Base-by-base conservation (phyloP, 371 early-diverging fungal species). In the Saksenaea vasiformis region DNA sequence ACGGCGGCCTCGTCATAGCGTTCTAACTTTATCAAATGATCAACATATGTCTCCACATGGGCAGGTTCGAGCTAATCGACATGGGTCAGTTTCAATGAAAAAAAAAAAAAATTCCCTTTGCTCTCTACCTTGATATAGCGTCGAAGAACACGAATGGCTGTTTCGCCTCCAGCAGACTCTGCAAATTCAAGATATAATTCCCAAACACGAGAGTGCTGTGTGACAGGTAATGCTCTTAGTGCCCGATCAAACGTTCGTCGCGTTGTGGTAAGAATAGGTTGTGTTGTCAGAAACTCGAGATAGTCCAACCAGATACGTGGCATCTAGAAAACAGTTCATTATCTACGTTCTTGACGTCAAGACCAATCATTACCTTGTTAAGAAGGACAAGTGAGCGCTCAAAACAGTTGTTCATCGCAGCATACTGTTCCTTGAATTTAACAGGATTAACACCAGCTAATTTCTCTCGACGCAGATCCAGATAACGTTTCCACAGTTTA, bases 151-250 rank as follows among this genome's bases (percentile, higher is more conserved):
- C 91, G 81, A 27, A 93, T 81, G 3, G 92, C 91, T 0, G 94
- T 91, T 66, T 93, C 90, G 0, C 96, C 95, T 15, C 96, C 91
- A 31, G 90, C 85, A 24, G 78, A 69, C 51, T 85, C 77, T 5
- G 94, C 94, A 82, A 95, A 96, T 59, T 80, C 67, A 44, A 95
- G 74, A 72, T 97, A 98, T 53, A 88, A 60, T 3, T 84, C 84
- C 99, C 99, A 99, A 36, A 99, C 80, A 37, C 92, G 83, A 15
- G 72, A 75, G 63, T 99, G 98, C 71, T 98, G 98, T 0, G 98
- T 95, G 27, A 96, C 87, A 3, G 99, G 95, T 51, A 99, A 83
- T 0, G 97, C 87, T 47, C 92, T 82, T 60, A 99, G 68, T 10
- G 97, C 95, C 3, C 91, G 86, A 74, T 99, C 99, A 76, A 97